phyloP scores from a whole-genome alignment of 2,329 filamentous ascomycete genomes.

The Lachnellula arida region DNA sequence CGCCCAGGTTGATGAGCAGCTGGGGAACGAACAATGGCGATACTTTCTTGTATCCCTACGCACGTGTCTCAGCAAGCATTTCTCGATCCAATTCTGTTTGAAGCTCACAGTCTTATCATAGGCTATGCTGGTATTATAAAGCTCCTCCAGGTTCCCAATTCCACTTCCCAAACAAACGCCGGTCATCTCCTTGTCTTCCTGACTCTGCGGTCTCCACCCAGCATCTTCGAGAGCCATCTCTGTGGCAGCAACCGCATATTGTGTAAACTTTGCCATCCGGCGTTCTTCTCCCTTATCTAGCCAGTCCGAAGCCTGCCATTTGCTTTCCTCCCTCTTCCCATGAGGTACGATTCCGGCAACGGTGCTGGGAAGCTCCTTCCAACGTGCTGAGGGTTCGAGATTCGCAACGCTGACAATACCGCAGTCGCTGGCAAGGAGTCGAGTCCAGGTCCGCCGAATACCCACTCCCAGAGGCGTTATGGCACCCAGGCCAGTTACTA shows the following conservation, averaged over 20 bases:
- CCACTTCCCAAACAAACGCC: slow-evolving; percentile 93
- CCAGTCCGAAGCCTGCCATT: slow-evolving; percentile 53
- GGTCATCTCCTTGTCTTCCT: slow-evolving; percentile 66
- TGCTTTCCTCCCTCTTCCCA: slow-evolving; percentile 39
- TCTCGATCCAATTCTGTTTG: neutral
- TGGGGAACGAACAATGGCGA: slow-evolving; percentile 91
- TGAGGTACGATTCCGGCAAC: slow-evolving; percentile 78
- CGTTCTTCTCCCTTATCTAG: slow-evolving; percentile 52
- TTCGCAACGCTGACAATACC: slow-evolving; percentile 71
- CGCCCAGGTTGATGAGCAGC: slow-evolving; percentile 89
- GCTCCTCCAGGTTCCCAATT: slow-evolving; percentile 88
- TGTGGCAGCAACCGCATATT: slow-evolving; percentile 84
- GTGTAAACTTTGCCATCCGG: slow-evolving; percentile 85
- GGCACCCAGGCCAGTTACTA: slow-evolving; percentile 78
- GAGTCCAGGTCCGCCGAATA: slow-evolving; percentile 71
- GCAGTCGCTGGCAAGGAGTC: slow-evolving; percentile 72
- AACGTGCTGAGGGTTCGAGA: slow-evolving; percentile 43
- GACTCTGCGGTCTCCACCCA: slow-evolving; percentile 52
- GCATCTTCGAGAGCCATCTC: slow-evolving; percentile 84
- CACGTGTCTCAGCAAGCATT: slow-evolving; percentile 20
- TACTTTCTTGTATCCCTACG: slow-evolving; percentile 83
- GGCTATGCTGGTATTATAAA: slow-evolving; percentile 76
- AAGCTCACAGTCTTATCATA: slow-evolving; percentile 62
- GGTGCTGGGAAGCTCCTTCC: slow-evolving; percentile 72
- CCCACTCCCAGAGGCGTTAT: slow-evolving; percentile 82